Evolutionary conservation across 2,329 filamentous ascomycete genomes (phyloP).

Genomic region (Cercospora citrullina): DNA sequence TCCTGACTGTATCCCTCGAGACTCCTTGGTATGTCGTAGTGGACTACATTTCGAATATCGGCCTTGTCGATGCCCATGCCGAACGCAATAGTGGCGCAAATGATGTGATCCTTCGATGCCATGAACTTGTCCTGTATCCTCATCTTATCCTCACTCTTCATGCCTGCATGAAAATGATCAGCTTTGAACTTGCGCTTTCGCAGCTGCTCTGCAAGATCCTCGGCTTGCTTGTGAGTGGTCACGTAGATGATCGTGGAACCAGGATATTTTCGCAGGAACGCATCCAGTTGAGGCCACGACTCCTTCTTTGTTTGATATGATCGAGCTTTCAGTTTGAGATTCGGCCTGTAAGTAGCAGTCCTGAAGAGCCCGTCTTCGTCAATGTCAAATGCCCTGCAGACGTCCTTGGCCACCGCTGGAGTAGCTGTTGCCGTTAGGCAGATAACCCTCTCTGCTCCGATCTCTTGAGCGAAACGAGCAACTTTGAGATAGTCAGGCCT

Average conservation of each 20-base stretch:
- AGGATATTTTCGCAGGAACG: slow-evolving; percentile 53
- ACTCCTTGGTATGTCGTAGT: slow-evolving; percentile 88
- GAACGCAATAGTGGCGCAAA: slow-evolving; percentile 97
- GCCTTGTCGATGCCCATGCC: slow-evolving; percentile 99
- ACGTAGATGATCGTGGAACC: slow-evolving; percentile 64
- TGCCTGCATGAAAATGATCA: slow-evolving; percentile 80
- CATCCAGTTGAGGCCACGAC: slow-evolving; percentile 48
- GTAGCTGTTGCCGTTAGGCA: slow-evolving; percentile 63
- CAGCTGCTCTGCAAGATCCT: slow-evolving; percentile 73
- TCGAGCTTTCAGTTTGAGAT: slow-evolving; percentile 57
- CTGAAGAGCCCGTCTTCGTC: slow-evolving; percentile 54
- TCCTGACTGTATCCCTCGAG: slow-evolving; percentile 98
- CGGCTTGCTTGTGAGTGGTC: slow-evolving; percentile 60
- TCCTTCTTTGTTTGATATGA: slow-evolving; percentile 46
- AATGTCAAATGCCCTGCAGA: slow-evolving; percentile 56
- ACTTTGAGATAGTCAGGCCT: slow-evolving; percentile 55
- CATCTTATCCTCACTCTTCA: slow-evolving; percentile 67
- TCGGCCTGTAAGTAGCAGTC: slow-evolving; percentile 60
- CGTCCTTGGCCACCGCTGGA: slow-evolving; percentile 56
- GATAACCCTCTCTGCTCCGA: slow-evolving; percentile 59
- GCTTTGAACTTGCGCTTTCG: slow-evolving; percentile 66
- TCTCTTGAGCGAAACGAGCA: slow-evolving; percentile 57
- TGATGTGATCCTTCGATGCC: slow-evolving; percentile 73
- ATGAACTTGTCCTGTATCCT: slow-evolving; percentile 82
- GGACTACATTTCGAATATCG: slow-evolving; percentile 93